phyloP scores from a whole-genome alignment of 192 early-diverging fungal genomes.

The Chytriomyces sp. region DNA sequence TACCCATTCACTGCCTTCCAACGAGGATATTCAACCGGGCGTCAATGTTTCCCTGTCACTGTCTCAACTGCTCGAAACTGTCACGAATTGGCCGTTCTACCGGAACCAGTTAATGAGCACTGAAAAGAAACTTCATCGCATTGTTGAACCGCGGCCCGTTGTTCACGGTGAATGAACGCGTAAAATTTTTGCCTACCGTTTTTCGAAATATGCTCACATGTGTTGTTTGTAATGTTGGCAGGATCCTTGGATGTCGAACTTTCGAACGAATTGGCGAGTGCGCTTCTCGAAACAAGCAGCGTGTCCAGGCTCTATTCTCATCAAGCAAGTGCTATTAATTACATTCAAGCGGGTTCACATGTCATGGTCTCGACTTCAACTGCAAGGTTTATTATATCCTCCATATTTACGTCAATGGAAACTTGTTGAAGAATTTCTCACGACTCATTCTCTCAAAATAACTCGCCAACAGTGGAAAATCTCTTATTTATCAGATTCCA shows the following conservation, averaged over 20 bases:
- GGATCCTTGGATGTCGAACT: constrained; percentile 31
- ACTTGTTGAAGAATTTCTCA: constrained; percentile 12
- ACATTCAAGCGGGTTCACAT: constrained; percentile 49
- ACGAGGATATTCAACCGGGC: background rate
- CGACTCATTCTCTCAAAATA: constrained; percentile 1
- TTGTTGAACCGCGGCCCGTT: background rate
- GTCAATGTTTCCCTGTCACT: background rate
- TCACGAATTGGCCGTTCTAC: constrained; percentile 50
- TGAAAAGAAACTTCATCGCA: too few species aligned
- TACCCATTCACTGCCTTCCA: background rate
- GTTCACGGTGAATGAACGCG: background rate
- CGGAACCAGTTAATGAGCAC: constrained; percentile 42
- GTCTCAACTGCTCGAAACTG: constrained; percentile 25
- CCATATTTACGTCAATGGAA: background rate
- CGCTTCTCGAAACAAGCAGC: constrained; percentile 28
- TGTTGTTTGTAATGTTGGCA: background rate
- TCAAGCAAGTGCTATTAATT: constrained; percentile 71
- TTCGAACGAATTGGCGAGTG: constrained; percentile 30
- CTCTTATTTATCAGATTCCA: constrained; percentile 76
- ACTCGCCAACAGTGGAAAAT: constrained; percentile 70
- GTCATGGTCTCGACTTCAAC: constrained; percentile 76
- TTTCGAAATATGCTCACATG: too few species aligned
- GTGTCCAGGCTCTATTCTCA: constrained; percentile 69
- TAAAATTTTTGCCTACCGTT: background rate
- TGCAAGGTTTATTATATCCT: constrained; percentile 53